Evolutionary conservation across 1,284 basidiomycete genomes (phyloP).

Genomic region (Peniophora sp.): DNA sequence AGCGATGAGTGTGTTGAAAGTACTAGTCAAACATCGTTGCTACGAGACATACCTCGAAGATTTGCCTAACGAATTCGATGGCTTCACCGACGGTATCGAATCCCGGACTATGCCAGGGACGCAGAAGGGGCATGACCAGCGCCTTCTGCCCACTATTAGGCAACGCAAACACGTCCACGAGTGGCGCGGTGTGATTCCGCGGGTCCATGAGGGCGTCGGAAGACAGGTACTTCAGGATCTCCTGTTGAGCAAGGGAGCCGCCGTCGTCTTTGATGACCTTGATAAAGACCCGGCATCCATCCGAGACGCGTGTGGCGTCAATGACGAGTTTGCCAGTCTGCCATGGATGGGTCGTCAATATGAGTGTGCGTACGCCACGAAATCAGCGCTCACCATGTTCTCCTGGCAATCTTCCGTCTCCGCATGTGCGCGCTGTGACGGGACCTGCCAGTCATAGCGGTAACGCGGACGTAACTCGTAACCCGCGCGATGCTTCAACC

Average conservation of each 20-base stretch:
- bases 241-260: slow-evolving; percentile 1
- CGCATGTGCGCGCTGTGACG: too few relatives aligned
- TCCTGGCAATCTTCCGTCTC: slow-evolving; percentile 2
- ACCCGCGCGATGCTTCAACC: too few relatives aligned
- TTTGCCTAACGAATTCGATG: slow-evolving; percentile 19
- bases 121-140: slow-evolving; percentile 21
- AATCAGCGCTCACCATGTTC: background rate
- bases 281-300: slow-evolving; percentile 13
- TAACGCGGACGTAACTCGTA: too few relatives aligned
- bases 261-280: slow-evolving; percentile 9
- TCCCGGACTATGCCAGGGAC: slow-evolving; percentile 12
- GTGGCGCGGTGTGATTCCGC: slow-evolving; percentile 18
- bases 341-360: too few relatives aligned
- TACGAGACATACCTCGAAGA: slow-evolving; percentile 17
- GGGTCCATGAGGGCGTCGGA: slow-evolving; percentile 14
- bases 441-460: too few relatives aligned
- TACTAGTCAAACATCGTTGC: too few relatives aligned
- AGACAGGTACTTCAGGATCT: slow-evolving; percentile 15
- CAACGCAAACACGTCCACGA: slow-evolving; percentile 15
- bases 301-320: slow-evolving; percentile 11
- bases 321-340: background rate
- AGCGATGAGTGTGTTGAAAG: too few relatives aligned
- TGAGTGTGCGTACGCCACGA: too few relatives aligned
- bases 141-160: slow-evolving; percentile 10
- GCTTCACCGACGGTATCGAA: slow-evolving; percentile 21